Evolutionary conservation across 1,139 yeast species (phyloP).

Genomic region (Geotrichum phurueaensis): DNA sequence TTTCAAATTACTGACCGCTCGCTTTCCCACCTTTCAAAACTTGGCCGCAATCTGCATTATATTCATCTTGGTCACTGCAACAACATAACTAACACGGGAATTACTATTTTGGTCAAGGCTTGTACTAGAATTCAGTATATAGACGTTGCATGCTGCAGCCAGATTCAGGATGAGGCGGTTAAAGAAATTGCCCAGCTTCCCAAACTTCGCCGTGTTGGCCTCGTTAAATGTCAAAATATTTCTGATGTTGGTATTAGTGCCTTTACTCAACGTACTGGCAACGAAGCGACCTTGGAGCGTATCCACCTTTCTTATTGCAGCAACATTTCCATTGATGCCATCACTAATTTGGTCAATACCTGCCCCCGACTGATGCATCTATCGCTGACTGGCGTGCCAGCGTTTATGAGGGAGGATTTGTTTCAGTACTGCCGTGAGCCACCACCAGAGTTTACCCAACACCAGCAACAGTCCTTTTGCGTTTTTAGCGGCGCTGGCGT

Average conservation of each 20-base stretch:
- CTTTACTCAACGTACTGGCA: slow-evolving; percentile 64
- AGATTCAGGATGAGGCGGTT: slow-evolving; percentile 78
- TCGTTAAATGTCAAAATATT: slow-evolving; percentile 84
- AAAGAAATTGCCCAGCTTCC: slow-evolving; percentile 73
- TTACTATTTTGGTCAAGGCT: slow-evolving; percentile 62
- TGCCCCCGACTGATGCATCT: slow-evolving; percentile 87
- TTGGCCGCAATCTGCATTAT: slow-evolving; percentile 81
- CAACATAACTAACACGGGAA: slow-evolving; percentile 84
- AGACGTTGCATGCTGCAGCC: slow-evolving; percentile 91
- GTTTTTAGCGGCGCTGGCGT: slow-evolving; percentile 94
- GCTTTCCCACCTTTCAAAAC: slow-evolving; percentile 59
- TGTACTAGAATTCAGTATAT: slow-evolving; percentile 88
- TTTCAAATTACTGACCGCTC: slow-evolving; percentile 80
- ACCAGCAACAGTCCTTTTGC: slow-evolving; percentile 81
- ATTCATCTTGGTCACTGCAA: slow-evolving; percentile 93
- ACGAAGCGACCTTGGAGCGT: slow-evolving; percentile 69
- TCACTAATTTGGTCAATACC: slow-evolving; percentile 55
- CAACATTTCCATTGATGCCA: slow-evolving; percentile 48
- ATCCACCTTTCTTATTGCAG: slow-evolving; percentile 92
- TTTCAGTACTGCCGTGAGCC: slow-evolving; percentile 90
- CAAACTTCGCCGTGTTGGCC: slow-evolving; percentile 80
- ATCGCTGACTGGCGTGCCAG: slow-evolving; percentile 84
- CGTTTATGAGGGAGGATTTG: slow-evolving; percentile 80
- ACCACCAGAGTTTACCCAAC: slow-evolving; percentile 85
- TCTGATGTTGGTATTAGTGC: slow-evolving; percentile 82